These are phyloP conservation scores for Jamesozyma lodderae DNA, from an alignment of 805 yeast genomes.

Conservation along the genomic window DNA sequence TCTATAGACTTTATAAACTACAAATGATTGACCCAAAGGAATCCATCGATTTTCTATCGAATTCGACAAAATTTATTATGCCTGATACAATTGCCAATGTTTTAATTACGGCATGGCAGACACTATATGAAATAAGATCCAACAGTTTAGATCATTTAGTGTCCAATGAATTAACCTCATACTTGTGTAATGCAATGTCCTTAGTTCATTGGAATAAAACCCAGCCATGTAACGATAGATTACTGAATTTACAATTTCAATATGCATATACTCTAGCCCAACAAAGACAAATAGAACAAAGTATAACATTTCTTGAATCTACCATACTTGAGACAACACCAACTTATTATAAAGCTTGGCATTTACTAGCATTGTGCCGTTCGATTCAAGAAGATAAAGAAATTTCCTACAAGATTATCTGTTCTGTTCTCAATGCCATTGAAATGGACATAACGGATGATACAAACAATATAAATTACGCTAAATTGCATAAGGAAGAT, in stretches of 20 bases:
- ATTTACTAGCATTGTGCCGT: slow-evolving; percentile 53
- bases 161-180: slow-evolving; percentile 12
- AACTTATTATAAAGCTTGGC: slow-evolving; percentile 54
- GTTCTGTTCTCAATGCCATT: slow-evolving; percentile 42
- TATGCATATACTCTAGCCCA: slow-evolving; percentile 44
- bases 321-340: slow-evolving; percentile 43
- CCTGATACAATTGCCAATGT: slow-evolving; percentile 15
- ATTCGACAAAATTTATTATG: slow-evolving; percentile 11
- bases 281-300: slow-evolving; percentile 34
- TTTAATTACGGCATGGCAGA: slow-evolving; percentile 20
- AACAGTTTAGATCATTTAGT: slow-evolving; percentile 11
- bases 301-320: slow-evolving; percentile 40
- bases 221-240: not conserved
- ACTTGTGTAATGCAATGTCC: slow-evolving; percentile 23
- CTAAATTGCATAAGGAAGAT: slow-evolving; percentile 11
- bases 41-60: slow-evolving; percentile 17
- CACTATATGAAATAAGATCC: slow-evolving; percentile 14
- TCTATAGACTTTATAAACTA: slow-evolving; percentile 16
- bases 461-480: slow-evolving; percentile 12
- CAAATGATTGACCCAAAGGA: slow-evolving; percentile 12
- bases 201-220: slow-evolving; percentile 6
- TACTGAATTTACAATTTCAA: slow-evolving; percentile 27
- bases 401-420: slow-evolving; percentile 48
- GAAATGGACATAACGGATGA: too few species aligned
- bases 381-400: slow-evolving; percentile 51